A percentile compares a stretch with the other conserved stretches of the same genome.
These are phyloP conservation scores for Tieghemiomyces parasiticus DNA, from an alignment of 192 early-diverging fungal species.

Conservation along the genomic window DNA sequence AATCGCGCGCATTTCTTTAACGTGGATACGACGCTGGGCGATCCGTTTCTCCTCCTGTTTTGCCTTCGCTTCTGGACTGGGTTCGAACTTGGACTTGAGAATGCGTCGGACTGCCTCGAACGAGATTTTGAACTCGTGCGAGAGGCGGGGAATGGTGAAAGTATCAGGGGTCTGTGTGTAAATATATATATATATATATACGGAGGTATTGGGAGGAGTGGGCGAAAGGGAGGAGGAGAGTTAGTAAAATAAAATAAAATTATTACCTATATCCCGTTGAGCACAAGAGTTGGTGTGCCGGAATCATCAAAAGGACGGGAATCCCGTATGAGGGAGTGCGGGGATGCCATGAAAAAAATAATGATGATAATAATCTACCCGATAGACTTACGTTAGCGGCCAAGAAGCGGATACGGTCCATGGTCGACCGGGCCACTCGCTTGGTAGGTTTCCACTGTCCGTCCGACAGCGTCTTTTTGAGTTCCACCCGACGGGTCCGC, in stretches of 20 bases:
- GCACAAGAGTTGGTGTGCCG: not conserved
- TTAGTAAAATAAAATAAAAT: not conserved
- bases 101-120: conserved; percentile 32
- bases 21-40: not conserved
- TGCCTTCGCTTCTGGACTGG: conserved; percentile 15
- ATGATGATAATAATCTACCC: not conserved
- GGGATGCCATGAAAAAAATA: not conserved
- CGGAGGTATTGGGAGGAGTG: conserved; percentile 17
- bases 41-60: conserved; percentile 24
- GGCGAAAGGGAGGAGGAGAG: not conserved
- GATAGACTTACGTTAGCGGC: not conserved
- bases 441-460: not conserved
- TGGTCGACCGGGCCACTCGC: not conserved
- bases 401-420: not conserved
- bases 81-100: conserved; percentile 31
- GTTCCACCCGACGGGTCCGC: not conserved
- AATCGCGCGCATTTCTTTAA: too few species aligned
- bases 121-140: conserved; percentile 34
- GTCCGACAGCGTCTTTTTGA: not conserved
- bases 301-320: not conserved
- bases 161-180: conserved; percentile 28
- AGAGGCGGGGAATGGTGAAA: conserved; percentile 25
- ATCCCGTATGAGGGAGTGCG: not conserved
- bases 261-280: not conserved
- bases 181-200: conserved; percentile 21